These are phyloP conservation scores for Candida namnaoensis DNA, from an alignment of 805 yeast species.

Conservation along the genomic window DNA sequence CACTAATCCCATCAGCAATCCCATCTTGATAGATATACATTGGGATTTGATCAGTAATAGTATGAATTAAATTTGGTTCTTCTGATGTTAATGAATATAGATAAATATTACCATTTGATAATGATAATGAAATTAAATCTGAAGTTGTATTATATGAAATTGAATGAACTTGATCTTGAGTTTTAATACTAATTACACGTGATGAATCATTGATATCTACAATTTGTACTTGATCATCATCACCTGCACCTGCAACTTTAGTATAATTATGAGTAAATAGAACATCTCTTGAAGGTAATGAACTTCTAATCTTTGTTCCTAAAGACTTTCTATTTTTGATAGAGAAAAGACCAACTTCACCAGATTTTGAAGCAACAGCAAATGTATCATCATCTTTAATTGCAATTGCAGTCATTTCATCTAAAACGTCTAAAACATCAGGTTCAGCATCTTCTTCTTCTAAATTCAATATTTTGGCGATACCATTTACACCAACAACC, in stretches of 20 bases:
- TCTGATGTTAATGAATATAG: conserved; percentile 45
- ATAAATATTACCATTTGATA: conserved; percentile 50
- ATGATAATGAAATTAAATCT: conserved; percentile 48
- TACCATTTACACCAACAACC: conserved; percentile 15
- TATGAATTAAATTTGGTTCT: conserved; percentile 40
- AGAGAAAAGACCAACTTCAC: conserved; percentile 18
- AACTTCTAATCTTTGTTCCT: conserved; percentile 14
- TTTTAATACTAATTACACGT: conserved; percentile 21
- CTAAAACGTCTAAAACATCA: conserved; percentile 14
- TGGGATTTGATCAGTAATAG: conserved; percentile 31
- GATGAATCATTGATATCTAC: conserved; percentile 27
- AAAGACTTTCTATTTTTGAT: conserved; percentile 2
- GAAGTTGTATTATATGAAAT: conserved; percentile 48
- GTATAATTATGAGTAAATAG: conserved; percentile 54
- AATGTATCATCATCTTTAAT: conserved; percentile 8
- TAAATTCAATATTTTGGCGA: conserved; percentile 11
- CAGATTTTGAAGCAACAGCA: conserved; percentile 13
- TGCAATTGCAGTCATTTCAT: conserved; percentile 11
- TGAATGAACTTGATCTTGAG: conserved; percentile 48
- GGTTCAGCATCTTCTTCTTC: conserved; percentile 15
- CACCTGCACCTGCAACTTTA: conserved; percentile 55
- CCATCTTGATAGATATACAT: conserved; percentile 31
- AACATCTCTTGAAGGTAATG: conserved; percentile 36
- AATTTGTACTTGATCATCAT: conserved; percentile 47
- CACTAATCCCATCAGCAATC: no score